Evolutionary conservation across 257 asterid genomes (phyloP).

Genomic region (Cinchona pubescens): DNA sequence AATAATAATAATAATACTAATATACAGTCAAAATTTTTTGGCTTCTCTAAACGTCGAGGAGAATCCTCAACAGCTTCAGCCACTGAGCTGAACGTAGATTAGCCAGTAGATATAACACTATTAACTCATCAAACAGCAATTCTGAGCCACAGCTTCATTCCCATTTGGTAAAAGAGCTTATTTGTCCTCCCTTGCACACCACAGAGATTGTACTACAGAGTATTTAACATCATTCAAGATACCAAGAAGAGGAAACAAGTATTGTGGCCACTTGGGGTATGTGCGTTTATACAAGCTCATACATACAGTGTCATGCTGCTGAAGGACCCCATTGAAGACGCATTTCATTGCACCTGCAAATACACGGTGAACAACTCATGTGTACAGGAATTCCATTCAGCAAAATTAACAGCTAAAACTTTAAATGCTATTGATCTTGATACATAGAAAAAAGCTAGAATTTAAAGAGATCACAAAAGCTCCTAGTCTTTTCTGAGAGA

Average conservation of each 20-base stretch:
- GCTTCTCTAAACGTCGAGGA: conserved; percentile 12
- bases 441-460: neutral
- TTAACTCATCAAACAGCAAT: conserved; percentile 15
- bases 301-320: conserved; percentile 89
- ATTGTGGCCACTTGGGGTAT: conserved; percentile 90
- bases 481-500: neutral
- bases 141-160: conserved; percentile 84
- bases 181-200: conserved; percentile 8
- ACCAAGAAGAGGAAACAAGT: conserved; percentile 61
- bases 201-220: neutral
- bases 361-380: neutral
- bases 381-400: neutral
- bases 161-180: conserved; percentile 27
- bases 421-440: neutral
- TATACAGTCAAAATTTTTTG: conserved; percentile 34
- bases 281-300: conserved; percentile 85
- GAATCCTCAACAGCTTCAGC: conserved; percentile 17
- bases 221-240: conserved; percentile 26
- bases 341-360: conserved; percentile 89
- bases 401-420: neutral
- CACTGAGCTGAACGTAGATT: conserved; percentile 3
- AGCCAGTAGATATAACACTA: conserved; percentile 27
- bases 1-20: too few relatives aligned
- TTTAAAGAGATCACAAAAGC: neutral
- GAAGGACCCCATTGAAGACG: conserved; percentile 70